Evolutionary conservation across 2,329 filamentous ascomycete genomes (phyloP), one percentile per base, ranked within the genome.

Genomic region (Truncatella angustata): DNA sequence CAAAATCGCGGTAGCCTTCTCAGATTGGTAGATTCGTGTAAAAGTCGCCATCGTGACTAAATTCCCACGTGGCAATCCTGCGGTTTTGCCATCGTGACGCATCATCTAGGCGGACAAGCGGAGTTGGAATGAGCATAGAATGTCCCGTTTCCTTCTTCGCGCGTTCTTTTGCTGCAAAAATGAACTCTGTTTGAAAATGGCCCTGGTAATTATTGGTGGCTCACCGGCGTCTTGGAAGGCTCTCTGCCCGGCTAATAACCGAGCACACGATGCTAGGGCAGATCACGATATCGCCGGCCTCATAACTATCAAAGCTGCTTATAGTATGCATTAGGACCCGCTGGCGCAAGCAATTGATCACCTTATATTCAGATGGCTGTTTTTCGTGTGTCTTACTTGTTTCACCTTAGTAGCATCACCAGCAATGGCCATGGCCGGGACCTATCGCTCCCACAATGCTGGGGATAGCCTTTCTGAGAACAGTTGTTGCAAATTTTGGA

Each of bases 121-220:
- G 18, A 21, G 10, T 14, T 21, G 20, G 11, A 24, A 10, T 43
- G 43, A 45, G 6, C 24, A 32, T 45, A 23, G 24, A 30, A 45
- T 4, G 37, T n/a, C 37, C n/a, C 16, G 20, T n/a, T 23, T 48
- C 34, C 45, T 48, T 48, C 45, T 48, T 48, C 34, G 30, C 20
- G 45, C 23, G n/a, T 48, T 48, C 45, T 48, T 37, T 32, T 37
- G 28, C 28, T 36, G 34, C 45, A 45, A 21, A 48, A 32, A 48
- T 36, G 37, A 48, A 48, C 37, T 54, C 49, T 51, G 49, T 54
- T 32, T 40, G 20, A 10, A 9, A 43, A 9, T 23, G 18, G 39
- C 9, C 9, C 11, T 21, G n/a, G 39, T 11, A 24, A 23, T 21
- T 21, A 24, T 7, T 24, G 7, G 39, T 23, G 9, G 10, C 20